These are phyloP conservation scores for Blastobotrys proliferans DNA, from an alignment of 1,139 yeast species.

Conservation along the genomic window DNA sequence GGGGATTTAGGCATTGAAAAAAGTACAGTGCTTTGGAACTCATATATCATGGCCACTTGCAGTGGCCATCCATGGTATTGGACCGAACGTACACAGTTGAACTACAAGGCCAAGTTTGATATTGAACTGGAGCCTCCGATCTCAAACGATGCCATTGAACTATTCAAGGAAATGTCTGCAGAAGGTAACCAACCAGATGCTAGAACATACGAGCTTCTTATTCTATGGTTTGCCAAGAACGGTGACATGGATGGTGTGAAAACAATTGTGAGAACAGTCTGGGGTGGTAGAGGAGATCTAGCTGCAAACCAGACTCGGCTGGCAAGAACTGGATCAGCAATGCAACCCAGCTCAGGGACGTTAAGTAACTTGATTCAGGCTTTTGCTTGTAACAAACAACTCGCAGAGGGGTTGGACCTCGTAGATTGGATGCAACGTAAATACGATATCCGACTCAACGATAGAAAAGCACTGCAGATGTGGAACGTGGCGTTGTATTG, in stretches of 20 bases:
- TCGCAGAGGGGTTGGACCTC: slow-evolving; percentile 28
- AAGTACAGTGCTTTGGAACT: slow-evolving; percentile 33
- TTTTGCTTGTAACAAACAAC: slow-evolving; percentile 28
- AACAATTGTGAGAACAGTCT: slow-evolving; percentile 27
- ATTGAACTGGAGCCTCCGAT: slow-evolving; percentile 19
- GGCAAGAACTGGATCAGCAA: slow-evolving; percentile 16
- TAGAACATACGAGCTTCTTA: slow-evolving; percentile 31
- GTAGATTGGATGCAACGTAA: slow-evolving; percentile 22
- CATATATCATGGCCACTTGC: slow-evolving; percentile 33
- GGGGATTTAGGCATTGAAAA: slow-evolving; percentile 14
- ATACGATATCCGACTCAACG: slow-evolving; percentile 25
- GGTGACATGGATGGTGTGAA: slow-evolving; percentile 24
- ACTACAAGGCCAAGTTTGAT: slow-evolving; percentile 5
- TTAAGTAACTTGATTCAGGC: slow-evolving; percentile 32
- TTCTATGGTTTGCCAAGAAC: slow-evolving; percentile 30
- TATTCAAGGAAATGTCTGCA: slow-evolving; percentile 29
- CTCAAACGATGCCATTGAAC: slow-evolving; percentile 25
- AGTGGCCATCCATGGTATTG: slow-evolving; percentile 33
- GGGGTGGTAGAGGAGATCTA: slow-evolving; percentile 24
- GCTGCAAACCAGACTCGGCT: slow-evolving; percentile 4
- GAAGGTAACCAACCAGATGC: slow-evolving; percentile 30
- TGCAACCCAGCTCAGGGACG: slow-evolving; percentile 29
- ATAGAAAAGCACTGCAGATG: slow-evolving; percentile 20
- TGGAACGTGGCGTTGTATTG: slow-evolving; percentile 32
- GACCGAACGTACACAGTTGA: slow-evolving; percentile 14